Evolutionary conservation across 176 grass and related monocot species (phyloP).

Genomic region (Zoysia japonica): DNA sequence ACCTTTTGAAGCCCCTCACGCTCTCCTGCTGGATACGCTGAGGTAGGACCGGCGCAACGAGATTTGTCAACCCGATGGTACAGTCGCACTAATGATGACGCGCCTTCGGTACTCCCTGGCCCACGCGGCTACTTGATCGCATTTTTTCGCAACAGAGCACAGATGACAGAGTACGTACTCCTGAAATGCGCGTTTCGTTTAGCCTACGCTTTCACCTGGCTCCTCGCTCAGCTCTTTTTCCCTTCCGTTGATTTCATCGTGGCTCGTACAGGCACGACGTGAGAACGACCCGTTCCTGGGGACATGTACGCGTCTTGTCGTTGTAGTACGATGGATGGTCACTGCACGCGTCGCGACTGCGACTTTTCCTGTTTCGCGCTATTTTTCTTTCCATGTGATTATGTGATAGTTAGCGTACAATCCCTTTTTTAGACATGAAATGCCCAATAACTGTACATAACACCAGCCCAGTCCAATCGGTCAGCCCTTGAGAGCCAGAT

Average conservation of each 20-base stretch:
- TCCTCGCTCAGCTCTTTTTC: neutral
- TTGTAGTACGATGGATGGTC: neutral
- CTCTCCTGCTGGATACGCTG: too few relatives aligned
- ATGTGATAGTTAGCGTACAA: too few relatives aligned
- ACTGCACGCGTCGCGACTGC: neutral
- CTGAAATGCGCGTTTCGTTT: neutral
- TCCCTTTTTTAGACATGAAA: too few relatives aligned
- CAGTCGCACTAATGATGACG: too few relatives aligned
- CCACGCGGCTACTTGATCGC: neutral
- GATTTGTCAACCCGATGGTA: too few relatives aligned
- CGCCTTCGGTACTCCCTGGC: too few relatives aligned
- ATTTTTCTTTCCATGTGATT: too few relatives aligned
- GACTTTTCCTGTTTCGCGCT: neutral
- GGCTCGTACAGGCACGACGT: neutral
- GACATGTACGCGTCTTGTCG: neutral
- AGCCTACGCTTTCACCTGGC: neutral
- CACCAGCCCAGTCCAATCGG: neutral
- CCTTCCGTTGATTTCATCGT: neutral
- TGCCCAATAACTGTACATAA: neutral
- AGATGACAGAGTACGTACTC: neutral
- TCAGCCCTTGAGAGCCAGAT: neutral
- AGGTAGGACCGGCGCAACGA: too few relatives aligned
- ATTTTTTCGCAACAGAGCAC: neutral
- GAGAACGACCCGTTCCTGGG: neutral
- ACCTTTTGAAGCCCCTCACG: neutral